A percentile compares a stretch with the other conserved stretches of the same genome.
These are phyloP conservation scores for Durusdinium trenchii DNA, from an alignment of 73 alveolate species.

Conservation along the genomic window DNA sequence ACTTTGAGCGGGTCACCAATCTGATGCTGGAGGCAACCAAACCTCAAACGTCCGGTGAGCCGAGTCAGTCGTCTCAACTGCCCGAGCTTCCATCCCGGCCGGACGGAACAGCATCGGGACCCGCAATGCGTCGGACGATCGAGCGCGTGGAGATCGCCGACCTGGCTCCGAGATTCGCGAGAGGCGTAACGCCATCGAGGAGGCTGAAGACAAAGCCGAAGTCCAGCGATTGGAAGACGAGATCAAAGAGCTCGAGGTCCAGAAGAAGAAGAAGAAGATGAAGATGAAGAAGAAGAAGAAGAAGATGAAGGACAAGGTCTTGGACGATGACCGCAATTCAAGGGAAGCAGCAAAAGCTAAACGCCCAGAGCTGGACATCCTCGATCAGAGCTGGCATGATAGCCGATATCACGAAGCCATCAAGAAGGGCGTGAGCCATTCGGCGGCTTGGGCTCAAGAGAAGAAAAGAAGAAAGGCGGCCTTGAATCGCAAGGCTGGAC, in stretches of 20 bases:
- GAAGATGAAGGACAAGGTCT: background rate
- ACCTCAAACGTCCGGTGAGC: no score
- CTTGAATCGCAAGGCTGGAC: background rate
- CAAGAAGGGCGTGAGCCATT: background rate
- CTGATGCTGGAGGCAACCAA: no score
- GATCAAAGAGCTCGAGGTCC: background rate
- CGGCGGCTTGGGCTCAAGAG: constrained; percentile 40
- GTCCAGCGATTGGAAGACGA: background rate
- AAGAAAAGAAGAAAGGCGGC: constrained; percentile 16
- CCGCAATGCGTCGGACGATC: constrained; percentile 23
- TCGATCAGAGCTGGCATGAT: constrained; percentile 33
- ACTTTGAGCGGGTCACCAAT: background rate
- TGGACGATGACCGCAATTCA: background rate
- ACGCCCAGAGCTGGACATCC: background rate
- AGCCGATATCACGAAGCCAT: constrained; percentile 8
- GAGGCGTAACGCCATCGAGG: background rate
- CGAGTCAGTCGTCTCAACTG: constrained; percentile 20
- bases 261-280: background rate
- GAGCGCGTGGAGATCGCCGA: constrained; percentile 31
- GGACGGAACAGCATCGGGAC: background rate
- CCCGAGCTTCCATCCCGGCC: constrained; percentile 17
- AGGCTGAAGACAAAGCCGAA: background rate
- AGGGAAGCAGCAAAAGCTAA: background rate
- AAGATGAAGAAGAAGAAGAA: background rate
- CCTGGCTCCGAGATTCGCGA: constrained; percentile 29